Base-by-base conservation (phyloP, 768 basidiomycete species). In the Coprinopsis strossmayeri region DNA sequence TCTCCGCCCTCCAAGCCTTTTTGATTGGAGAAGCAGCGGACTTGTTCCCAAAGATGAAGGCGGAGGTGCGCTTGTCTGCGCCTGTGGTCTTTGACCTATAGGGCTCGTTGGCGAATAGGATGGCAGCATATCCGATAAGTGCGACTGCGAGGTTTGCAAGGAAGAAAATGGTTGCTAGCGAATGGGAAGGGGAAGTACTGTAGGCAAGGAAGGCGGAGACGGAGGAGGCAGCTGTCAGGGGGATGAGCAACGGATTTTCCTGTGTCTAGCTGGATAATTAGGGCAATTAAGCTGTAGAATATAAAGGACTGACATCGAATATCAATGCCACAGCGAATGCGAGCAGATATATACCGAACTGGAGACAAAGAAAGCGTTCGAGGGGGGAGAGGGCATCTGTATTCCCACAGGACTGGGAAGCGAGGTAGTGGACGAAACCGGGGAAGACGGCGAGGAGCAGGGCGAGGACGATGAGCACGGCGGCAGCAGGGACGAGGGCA, bases 1-100 rank as follows among this genome's bases (percentile, higher is more conserved):
- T 57, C 52, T 69, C 69, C 55, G 62, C 73, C 61, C 68, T 76
- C 78, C 76, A 79, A 48, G 65, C 58, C 63, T 73, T 81, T 66
- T 83, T 85, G 61, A 76, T 75, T 20, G 66, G 67, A 5, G 81
- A 83, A 2, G 84, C 83, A 15, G 82, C 76, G 39, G 66, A 66
- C 55, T 76, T 84, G 69, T 89, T 91, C 2, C 84, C 79, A 59
- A 91, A 91, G 18, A 90, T 67, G 63, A 91, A 90, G 3, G 81
- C 59, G 13, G 87, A 89, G 3, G 87, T 91, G 53, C 78, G 79
- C 58, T 90, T 90, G 66, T 90, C 87, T 17, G 87, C 82, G 15
- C 88, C 89, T 3, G 87, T 90, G 55, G 78, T 84, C 60, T 76
- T 79, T 26, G 87, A 88, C 40, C 77, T 62, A 32, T 67, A 60